Conservation (phyloP, 208 protist species). For the Eutreptiella sp. region DNA sequence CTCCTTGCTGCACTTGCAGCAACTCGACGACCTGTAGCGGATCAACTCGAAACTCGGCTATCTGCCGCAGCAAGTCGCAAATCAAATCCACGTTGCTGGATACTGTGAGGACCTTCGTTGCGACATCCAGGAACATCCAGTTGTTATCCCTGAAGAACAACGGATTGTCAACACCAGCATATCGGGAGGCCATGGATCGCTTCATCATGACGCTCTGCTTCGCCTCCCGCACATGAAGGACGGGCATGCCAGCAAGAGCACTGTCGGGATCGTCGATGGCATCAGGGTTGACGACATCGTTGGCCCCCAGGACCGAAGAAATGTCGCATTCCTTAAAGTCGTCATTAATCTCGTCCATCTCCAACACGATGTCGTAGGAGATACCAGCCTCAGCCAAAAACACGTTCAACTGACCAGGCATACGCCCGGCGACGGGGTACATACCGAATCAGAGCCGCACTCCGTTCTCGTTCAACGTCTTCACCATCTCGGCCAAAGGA, state of each 20-base stretch:
- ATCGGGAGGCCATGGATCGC: slow-evolving; percentile 52
- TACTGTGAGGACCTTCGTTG: slow-evolving; percentile 50
- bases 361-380: slow-evolving; percentile 84
- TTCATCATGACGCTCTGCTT: slow-evolving; percentile 75
- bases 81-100: too few species aligned
- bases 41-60: too few species aligned
- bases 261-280: slow-evolving; percentile 68
- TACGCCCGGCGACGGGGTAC: slow-evolving; percentile 79
- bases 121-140: slow-evolving; percentile 76
- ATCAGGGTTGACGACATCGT: slow-evolving; percentile 79
- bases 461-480: slow-evolving; percentile 36
- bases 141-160: slow-evolving; percentile 78
- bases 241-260: slow-evolving; percentile 78
- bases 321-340: slow-evolving; percentile 53
- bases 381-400: slow-evolving; percentile 74
- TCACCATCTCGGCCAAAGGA: slow-evolving; percentile 62
- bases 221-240: slow-evolving; percentile 68
- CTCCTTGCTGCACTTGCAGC: too few species aligned
- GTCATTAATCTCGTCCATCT: slow-evolving; percentile 82
- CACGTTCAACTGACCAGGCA: slow-evolving; percentile 86
- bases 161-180: slow-evolving; percentile 66
- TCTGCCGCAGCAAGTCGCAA: too few species aligned
- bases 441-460: slow-evolving; percentile 61
- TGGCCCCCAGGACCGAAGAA: slow-evolving; percentile 73
- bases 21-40: too few species aligned